These are phyloP conservation scores for Crucihimalaya himalaica DNA, from an alignment of 345 rosid species.

Conservation along the genomic window DNA sequence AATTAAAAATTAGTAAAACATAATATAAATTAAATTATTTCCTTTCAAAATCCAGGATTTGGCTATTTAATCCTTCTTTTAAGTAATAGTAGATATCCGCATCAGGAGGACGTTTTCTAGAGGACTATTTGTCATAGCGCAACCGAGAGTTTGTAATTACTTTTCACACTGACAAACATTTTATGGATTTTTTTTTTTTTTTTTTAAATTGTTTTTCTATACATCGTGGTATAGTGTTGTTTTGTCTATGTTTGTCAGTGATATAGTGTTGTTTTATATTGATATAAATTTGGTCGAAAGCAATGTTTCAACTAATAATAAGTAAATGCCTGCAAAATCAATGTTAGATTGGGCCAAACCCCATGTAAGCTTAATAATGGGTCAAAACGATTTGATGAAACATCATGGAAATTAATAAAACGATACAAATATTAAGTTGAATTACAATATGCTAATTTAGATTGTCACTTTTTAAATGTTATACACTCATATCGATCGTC, in stretches of 20 bases:
- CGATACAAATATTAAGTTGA: slow-evolving; percentile 10
- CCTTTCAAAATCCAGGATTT: neutral
- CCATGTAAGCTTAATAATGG: slow-evolving; percentile 10
- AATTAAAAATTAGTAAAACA: neutral
- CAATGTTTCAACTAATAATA: neutral
- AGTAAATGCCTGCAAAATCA: slow-evolving; percentile 27
- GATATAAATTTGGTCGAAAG: too few species aligned
- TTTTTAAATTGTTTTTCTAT: neutral
- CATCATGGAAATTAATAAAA: slow-evolving; percentile 8
- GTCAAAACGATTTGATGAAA: slow-evolving; percentile 18
- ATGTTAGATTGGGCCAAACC: slow-evolving; percentile 29
- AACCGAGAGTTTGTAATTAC: slow-evolving; percentile 7
- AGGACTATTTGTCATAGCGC: slow-evolving; percentile 1
- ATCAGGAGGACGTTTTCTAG: slow-evolving; percentile 4
- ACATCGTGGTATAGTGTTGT: slow-evolving; percentile 32
- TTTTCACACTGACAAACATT: slow-evolving; percentile 28
- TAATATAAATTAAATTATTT: neutral
- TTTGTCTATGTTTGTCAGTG: slow-evolving; percentile 25
- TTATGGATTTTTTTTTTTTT: neutral
- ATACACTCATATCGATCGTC: neutral
- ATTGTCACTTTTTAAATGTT: neutral
- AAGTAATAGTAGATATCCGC: neutral
- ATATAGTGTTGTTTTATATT: slow-evolving; percentile 29
- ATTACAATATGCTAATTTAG: neutral
- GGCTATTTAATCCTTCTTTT: neutral